Evolutionary conservation across 805 yeast genomes (phyloP).

Genomic region (Cyberlindnera xylosilytica): DNA sequence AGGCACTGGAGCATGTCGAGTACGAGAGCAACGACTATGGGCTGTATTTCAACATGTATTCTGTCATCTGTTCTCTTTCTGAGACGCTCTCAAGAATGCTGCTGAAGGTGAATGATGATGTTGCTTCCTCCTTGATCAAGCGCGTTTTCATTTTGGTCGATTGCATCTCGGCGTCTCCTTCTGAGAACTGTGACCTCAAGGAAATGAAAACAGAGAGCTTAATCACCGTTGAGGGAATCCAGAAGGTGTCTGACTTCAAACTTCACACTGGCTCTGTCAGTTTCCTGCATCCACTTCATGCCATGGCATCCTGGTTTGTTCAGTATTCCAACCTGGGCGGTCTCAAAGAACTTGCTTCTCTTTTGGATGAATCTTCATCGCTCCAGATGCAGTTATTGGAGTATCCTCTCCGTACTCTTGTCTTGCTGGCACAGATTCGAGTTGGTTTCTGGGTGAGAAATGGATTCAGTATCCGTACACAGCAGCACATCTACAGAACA

Average conservation of each 20-base stretch:
- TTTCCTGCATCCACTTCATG: slow-evolving; percentile 77
- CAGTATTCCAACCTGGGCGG: slow-evolving; percentile 40
- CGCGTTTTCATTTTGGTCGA: slow-evolving; percentile 13
- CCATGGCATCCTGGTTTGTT: slow-evolving; percentile 67
- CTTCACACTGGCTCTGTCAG: slow-evolving; percentile 53
- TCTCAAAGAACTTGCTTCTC: slow-evolving; percentile 3
- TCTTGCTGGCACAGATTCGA: slow-evolving; percentile 76
- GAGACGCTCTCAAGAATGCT: slow-evolving; percentile 51
- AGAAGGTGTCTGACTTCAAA: slow-evolving; percentile 35
- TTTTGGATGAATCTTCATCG: slow-evolving; percentile 13
- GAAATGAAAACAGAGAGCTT: slow-evolving; percentile 11
- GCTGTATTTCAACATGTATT: slow-evolving; percentile 36
- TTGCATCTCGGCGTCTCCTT: background rate
- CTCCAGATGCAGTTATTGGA: slow-evolving; percentile 41
- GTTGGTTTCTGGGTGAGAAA: slow-evolving; percentile 94
- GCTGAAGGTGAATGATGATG: slow-evolving; percentile 5
- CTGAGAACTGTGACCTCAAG: slow-evolving; percentile 10
- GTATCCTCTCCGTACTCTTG: slow-evolving; percentile 74
- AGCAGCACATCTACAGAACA: slow-evolving; percentile 72
- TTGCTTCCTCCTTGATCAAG: slow-evolving; percentile 4
- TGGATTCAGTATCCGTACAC: slow-evolving; percentile 78
- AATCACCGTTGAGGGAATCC: slow-evolving; percentile 24
- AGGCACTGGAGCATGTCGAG: slow-evolving; percentile 78
- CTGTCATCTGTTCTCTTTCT: slow-evolving; percentile 62
- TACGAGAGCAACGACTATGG: slow-evolving; percentile 77